Evolutionary conservation across 768 basidiomycete species (phyloP).

Genomic region (Amylocystis lapponica): DNA sequence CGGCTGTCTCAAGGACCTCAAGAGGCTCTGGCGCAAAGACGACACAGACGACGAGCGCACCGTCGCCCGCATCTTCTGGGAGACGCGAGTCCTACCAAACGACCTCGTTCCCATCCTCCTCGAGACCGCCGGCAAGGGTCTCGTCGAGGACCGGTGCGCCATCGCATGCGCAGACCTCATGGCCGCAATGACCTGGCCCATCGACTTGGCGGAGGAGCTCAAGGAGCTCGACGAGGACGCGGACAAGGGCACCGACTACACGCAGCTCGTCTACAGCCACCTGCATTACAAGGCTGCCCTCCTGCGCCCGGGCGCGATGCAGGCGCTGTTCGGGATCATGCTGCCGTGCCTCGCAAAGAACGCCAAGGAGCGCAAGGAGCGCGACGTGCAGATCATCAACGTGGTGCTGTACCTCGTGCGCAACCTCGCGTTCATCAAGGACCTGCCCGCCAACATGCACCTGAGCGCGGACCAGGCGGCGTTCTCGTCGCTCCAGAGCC

Average conservation of each 20-base stretch:
- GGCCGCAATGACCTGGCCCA: conserved; percentile 98
- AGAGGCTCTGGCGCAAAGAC: conserved; percentile 93
- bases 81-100: conserved; percentile 78
- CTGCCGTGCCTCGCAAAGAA: conserved; percentile 74
- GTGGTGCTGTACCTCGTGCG: conserved; percentile 85
- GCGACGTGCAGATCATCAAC: conserved; percentile 83
- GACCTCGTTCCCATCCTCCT: conserved; percentile 86
- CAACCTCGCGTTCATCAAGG: conserved; percentile 92
- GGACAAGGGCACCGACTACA: conserved; percentile 84
- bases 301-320: conserved; percentile 60
- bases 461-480: conserved; percentile 77
- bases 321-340: conserved; percentile 68
- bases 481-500: conserved; percentile 70
- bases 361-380: conserved; percentile 61
- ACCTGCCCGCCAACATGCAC: conserved; percentile 66
- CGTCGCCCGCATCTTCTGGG: conserved; percentile 88
- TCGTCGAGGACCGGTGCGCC: conserved; percentile 77
- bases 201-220: conserved; percentile 90
- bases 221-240: conserved; percentile 84
- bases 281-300: conserved; percentile 84
- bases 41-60: conserved; percentile 96
- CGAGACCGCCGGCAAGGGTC: conserved; percentile 70
- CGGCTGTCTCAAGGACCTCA: conserved; percentile 89
- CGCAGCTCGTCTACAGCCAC: conserved; percentile 75
- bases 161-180: conserved; percentile 84